These are phyloP conservation scores for Blakeslea trispora DNA, from an alignment of 371 early-diverging fungal genomes.

Conservation along the genomic window DNA sequence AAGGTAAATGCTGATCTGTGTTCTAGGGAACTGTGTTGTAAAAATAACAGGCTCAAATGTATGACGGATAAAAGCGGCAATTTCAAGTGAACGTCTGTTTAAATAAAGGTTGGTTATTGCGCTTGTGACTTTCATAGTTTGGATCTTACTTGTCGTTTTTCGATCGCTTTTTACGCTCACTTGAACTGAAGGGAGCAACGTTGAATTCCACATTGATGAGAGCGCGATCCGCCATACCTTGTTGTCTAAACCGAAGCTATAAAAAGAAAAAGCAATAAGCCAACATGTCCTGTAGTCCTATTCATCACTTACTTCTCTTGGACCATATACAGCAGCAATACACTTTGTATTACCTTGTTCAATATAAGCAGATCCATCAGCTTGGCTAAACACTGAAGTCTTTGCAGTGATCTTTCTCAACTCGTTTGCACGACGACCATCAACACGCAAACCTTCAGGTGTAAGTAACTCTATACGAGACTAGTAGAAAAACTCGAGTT, in stretches of 20 bases:
- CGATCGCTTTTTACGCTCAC: constrained; percentile 81
- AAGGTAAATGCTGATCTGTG: constrained; percentile 90
- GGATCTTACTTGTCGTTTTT: constrained; percentile 78
- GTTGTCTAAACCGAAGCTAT: constrained; percentile 63
- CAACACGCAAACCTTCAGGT: constrained; percentile 85
- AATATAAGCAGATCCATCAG: constrained; percentile 93
- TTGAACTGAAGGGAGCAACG: constrained; percentile 89
- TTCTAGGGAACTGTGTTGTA: constrained; percentile 74
- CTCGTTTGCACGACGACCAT: constrained; percentile 92
- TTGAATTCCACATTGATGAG: constrained; percentile 89
- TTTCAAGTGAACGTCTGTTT: constrained; percentile 79
- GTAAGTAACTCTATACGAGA: constrained; percentile 67
- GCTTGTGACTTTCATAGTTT: not conserved
- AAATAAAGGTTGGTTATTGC: not conserved
- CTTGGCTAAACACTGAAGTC: constrained; percentile 78
- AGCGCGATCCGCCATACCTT: constrained; percentile 75
- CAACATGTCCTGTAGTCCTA: not conserved
- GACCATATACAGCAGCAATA: constrained; percentile 92
- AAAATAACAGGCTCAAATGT: constrained; percentile 92
- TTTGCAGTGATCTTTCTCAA: constrained; percentile 82
- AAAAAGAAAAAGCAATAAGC: no score
- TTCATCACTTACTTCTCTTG: constrained; percentile 70
- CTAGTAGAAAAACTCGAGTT: no score
- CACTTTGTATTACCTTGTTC: constrained; percentile 97
- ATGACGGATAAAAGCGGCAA: constrained; percentile 82